Base-by-base conservation (phyloP, 192 early-diverging fungal species). In the Linnemannia hyalina region DNA sequence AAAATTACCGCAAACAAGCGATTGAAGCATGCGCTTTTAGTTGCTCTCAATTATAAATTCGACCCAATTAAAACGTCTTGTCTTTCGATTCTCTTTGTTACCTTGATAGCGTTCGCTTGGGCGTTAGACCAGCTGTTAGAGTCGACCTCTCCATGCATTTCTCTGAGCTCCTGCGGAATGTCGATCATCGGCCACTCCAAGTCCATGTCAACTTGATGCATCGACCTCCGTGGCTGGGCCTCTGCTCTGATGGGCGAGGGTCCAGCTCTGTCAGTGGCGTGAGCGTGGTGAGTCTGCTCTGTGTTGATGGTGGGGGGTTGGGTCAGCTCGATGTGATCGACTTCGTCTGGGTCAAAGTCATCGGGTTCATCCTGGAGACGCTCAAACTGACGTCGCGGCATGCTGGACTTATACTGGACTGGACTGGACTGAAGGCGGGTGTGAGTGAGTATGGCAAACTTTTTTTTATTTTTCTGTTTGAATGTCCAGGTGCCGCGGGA, bases 101-200 rank as follows among this genome's bases (percentile, higher is more conserved):
- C 83, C 40, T 78, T 49, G 77, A 88, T 83, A 18, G 82, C 82
- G 74, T 85, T 83, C 13, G 78, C 80, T 76, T 85, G 74, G 2
- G 87, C 80, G 74, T 88, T 88, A 10, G 76, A 80, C 0, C 77
- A 69, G 10, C 74, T 68, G n/a, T 38, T 71, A 16, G 23, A 57
- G 32, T 81, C 69, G 36, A 70, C 72, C 10, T 81, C 70, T 22
- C 57, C 57, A 44, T 75, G 54, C 3, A 54, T 40, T 55, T 78
- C 74, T 70, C 80, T 54, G 11, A 82, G 73, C 70, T 86, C 84
- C 83, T 77, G 68, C 10, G 83, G 82, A 38, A 87, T 70, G 36
- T 78, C 88, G 40, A 79, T 82, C 70, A 88, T 60, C 20, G 80
- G 76, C 80, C 88, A 87, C 20, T 87, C 78, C 7, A 72, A 60